Conservation (phyloP, 2,329 filamentous ascomycete genomes). For the Claviceps citrina region DNA sequence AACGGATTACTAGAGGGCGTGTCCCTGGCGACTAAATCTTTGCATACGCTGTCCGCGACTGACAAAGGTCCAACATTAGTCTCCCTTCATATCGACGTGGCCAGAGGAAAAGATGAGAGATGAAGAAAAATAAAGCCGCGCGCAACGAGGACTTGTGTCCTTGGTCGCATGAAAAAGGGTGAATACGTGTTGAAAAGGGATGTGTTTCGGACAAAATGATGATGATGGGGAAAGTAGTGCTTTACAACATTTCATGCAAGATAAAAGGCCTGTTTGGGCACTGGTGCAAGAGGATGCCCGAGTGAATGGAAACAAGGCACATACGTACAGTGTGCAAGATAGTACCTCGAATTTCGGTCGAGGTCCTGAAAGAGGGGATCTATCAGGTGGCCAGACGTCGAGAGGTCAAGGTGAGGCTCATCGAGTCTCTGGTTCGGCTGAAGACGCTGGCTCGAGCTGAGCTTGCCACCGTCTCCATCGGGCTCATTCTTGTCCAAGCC, state of each 20-base stretch:
- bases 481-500: not conserved
- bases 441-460: not conserved
- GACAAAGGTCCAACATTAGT: conserved; percentile 10
- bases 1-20: conserved; percentile 31
- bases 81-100: not conserved
- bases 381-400: conserved; percentile 19
- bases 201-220: too few species aligned
- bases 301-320: too few species aligned
- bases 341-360: conserved; percentile 27
- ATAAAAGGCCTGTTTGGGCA: too few species aligned
- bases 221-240: too few species aligned
- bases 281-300: too few species aligned
- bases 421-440: not conserved
- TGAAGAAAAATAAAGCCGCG: too few species aligned
- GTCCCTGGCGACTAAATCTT: conserved; percentile 37
- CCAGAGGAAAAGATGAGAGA: too few species aligned
- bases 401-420: not conserved
- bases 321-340: conserved; percentile 35
- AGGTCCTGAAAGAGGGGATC: conserved; percentile 43
- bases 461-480: not conserved
- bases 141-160: too few species aligned
- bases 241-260: too few species aligned
- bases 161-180: too few species aligned
- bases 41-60: conserved; percentile 35
- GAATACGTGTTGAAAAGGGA: too few species aligned